A percentile compares a stretch with the other conserved stretches of the same genome.
These are phyloP conservation scores for Pneumocystis jirovecii DNA, from an alignment of 1,139 yeast genomes.

Conservation along the genomic window DNA sequence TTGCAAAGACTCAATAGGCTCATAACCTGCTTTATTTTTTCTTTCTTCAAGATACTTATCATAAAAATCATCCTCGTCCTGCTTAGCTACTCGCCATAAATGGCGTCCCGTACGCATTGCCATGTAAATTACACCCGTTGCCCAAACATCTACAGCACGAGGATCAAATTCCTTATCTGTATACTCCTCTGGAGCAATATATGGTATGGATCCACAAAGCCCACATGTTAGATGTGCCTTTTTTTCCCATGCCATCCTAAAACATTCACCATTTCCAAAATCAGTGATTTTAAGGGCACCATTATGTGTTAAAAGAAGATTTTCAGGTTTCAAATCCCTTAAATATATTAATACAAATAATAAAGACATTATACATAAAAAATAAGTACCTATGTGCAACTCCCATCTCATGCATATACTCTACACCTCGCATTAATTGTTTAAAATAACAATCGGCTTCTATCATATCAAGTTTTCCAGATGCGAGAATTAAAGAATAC, in stretches of 20 bases:
- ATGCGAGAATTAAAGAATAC: conserved; percentile 45
- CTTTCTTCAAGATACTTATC: conserved; percentile 57
- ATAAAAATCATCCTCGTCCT: conserved; percentile 64
- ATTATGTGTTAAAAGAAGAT: conserved; percentile 58
- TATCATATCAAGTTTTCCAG: conserved; percentile 65
- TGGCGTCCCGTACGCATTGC: conserved; percentile 96
- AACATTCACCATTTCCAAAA: conserved; percentile 92
- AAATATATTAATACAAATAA: background rate
- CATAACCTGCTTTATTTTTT: conserved; percentile 71
- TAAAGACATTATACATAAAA: background rate
- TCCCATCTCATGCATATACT: conserved; percentile 94
- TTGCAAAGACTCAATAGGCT: conserved; percentile 71
- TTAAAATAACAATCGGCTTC: conserved; percentile 96
- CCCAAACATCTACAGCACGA: conserved; percentile 86
- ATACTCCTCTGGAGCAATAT: conserved; percentile 93
- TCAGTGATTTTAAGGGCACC: conserved; percentile 84
- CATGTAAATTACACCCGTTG: conserved; percentile 93
- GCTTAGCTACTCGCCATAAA: conserved; percentile 72
- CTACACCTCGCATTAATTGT: conserved; percentile 79
- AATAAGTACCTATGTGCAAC: conserved; percentile 45
- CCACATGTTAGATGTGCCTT: conserved; percentile 75
- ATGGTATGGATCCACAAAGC: conserved; percentile 81
- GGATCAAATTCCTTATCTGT: conserved; percentile 67
- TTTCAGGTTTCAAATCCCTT: conserved; percentile 89
- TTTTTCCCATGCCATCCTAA: conserved; percentile 92